Conservation (phyloP, 345 rosid genomes). For the Acer negundo region DNA sequence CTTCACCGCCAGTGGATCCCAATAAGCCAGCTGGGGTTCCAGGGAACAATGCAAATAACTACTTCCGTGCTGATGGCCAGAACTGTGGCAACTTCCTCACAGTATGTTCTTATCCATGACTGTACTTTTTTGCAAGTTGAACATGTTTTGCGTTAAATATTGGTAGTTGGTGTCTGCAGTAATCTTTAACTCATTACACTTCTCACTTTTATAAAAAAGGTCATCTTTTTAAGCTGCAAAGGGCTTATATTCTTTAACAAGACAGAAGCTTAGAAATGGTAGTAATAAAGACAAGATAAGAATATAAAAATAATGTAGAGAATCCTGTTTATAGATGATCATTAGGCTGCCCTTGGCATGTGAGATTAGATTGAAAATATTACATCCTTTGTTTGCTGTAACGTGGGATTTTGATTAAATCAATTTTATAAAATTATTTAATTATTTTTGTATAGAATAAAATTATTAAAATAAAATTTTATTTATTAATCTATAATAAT, state of each 20-base stretch:
- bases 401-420: too few relatives aligned
- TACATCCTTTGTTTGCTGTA: too few relatives aligned
- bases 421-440: too few relatives aligned
- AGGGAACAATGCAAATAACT: conserved; percentile 57
- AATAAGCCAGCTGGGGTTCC: conserved; percentile 70
- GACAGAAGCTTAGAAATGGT: neutral
- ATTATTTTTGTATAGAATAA: too few relatives aligned
- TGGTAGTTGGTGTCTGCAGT: neutral
- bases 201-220: neutral
- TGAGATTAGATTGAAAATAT: too few relatives aligned
- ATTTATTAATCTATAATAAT: too few relatives aligned
- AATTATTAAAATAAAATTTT: too few relatives aligned
- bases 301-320: neutral
- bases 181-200: neutral
- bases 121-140: neutral
- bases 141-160: neutral
- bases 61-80: conserved; percentile 72
- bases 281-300: neutral
- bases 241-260: neutral
- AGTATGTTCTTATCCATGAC: conserved; percentile 30
- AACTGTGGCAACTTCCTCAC: conserved; percentile 80
- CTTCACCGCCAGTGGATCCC: conserved; percentile 37
- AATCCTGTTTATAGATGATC: neutral
- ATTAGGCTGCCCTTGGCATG: too few relatives aligned
- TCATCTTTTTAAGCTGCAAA: neutral